Conservation (phyloP, 2,329 filamentous ascomycete genomes). For the Rhynchosporium agropyri region DNA sequence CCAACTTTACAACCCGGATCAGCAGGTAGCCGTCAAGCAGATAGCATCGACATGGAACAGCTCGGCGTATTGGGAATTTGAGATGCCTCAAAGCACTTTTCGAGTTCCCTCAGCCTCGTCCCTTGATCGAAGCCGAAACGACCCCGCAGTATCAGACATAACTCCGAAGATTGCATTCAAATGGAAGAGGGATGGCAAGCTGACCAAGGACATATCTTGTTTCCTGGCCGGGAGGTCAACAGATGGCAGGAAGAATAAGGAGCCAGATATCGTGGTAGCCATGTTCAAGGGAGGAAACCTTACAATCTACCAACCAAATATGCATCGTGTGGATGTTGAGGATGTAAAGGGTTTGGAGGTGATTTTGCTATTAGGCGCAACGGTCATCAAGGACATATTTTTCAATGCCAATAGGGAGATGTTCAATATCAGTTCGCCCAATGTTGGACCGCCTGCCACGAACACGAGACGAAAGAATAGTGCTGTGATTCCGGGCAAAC, state of each 20-base stretch:
- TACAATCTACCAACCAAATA: slow-evolving; percentile 91
- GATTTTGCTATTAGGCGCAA: slow-evolving; percentile 66
- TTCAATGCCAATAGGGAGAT: slow-evolving; percentile 67
- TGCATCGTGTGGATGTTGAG: slow-evolving; percentile 87
- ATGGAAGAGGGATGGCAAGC: slow-evolving; percentile 85
- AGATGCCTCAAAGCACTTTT: slow-evolving; percentile 86
- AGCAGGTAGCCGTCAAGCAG: slow-evolving; percentile 71
- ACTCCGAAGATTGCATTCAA: slow-evolving; percentile 80
- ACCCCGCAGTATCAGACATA: slow-evolving; percentile 56
- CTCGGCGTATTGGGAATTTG: slow-evolving; percentile 85
- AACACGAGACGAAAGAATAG: slow-evolving; percentile 38
- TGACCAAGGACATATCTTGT: slow-evolving; percentile 87
- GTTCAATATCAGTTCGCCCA: slow-evolving; percentile 69
- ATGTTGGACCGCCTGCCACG: slow-evolving; percentile 30
- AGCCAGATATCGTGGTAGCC: slow-evolving; percentile 94
- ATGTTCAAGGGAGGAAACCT: slow-evolving; percentile 75
- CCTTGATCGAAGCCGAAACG: slow-evolving; percentile 72
- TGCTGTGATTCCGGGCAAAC: slow-evolving; percentile 34
- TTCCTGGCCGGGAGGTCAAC: slow-evolving; percentile 80
- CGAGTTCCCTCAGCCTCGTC: slow-evolving; percentile 75
- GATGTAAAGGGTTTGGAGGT: slow-evolving; percentile 93
- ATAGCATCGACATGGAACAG: slow-evolving; percentile 79
- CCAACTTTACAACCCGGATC: slow-evolving; percentile 92
- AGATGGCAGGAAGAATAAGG: slow-evolving; percentile 76
- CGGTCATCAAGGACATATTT: slow-evolving; percentile 67